phyloP scores from a whole-genome alignment of 2,329 filamentous ascomycete genomes.

The Akanthomyces muscarius region DNA sequence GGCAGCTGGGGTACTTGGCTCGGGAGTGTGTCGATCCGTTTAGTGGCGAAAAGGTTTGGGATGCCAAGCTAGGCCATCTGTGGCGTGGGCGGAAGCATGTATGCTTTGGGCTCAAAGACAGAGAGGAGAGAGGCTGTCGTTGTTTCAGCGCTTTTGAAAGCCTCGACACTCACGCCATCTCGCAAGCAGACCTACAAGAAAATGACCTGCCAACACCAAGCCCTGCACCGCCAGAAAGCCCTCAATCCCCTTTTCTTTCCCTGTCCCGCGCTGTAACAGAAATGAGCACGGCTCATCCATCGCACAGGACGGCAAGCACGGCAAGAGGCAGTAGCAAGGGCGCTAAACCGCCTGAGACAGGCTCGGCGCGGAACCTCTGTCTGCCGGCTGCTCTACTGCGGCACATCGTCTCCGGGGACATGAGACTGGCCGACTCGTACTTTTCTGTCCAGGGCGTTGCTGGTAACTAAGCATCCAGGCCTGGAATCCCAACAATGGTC shows the following conservation, averaged over 20 bases:
- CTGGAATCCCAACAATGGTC: background rate
- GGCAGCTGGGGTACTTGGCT: background rate
- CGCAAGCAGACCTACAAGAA: too few relatives aligned
- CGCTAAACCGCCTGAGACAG: slow-evolving; percentile 5
- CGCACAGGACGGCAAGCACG: background rate
- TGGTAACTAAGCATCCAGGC: background rate
- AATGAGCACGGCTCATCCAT: too few relatives aligned
- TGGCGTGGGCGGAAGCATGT: too few relatives aligned
- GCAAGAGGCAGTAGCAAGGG: background rate
- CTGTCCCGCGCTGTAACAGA: background rate
- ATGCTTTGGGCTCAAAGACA: too few relatives aligned
- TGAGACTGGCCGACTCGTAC: slow-evolving; percentile 1
- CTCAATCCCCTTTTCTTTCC: background rate
- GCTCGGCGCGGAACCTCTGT: slow-evolving; percentile 5
- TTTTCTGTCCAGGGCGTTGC: background rate
- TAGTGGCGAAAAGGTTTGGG: background rate
- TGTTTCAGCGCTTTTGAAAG: too few relatives aligned
- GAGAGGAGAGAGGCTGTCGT: too few relatives aligned
- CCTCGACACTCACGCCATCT: too few relatives aligned
- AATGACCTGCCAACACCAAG: too few relatives aligned
- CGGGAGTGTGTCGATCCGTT: background rate
- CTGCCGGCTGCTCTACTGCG: background rate
- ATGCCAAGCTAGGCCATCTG: too few relatives aligned
- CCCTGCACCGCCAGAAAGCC: too few relatives aligned
- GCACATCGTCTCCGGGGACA: background rate